Evolutionary conservation across 129 eudicot species (phyloP), one percentile per base, ranked within the genome.

Genomic region (Oenanthe sinensis): DNA sequence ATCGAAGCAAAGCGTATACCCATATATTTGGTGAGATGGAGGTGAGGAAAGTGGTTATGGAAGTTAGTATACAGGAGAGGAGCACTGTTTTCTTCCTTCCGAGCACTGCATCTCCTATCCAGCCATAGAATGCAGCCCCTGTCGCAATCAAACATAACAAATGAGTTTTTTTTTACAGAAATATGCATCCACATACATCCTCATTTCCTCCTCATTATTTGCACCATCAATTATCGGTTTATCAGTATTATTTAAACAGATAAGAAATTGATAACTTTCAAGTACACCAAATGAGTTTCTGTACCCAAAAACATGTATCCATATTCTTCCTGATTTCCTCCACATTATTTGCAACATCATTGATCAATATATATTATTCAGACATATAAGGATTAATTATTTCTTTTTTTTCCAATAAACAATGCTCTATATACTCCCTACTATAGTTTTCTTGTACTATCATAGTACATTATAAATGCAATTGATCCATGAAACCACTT

Each of bases 11-110:
- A 40, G 91, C 55, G 17, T 87, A 87, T 3, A 78, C 30, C 86
- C 87, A 87, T 28, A 87, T 80, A 77, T 85, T 87, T 22, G 87
- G 82, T 0, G 91, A 80, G 71, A 82, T 73, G 5, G 88, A 80
- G 55, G 85, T 82, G 77, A 85, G 79, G 62, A 80, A 75, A 24
- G 49, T 69, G 8, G 91, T 78, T 12, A 76, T 37, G n/a, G 85
- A 79, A 12, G 83, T 85, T 74, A 87, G 84, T 12, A 87, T 81
- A 40, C 88, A 87, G 46, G 91, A 82, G 19, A 85, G 77, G 2
- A 83, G 63, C 44, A 87, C 46, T n/a, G 83, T 67, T 48, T 74
- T 82, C 72, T 87, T 87, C 46, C 87, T 69, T 74, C 91, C 91
- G 4, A 87, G 52, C 71, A 43, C 40, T 28, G 83, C 65, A 70